These are phyloP conservation scores for Carex pumila DNA, from an alignment of 176 grass and related monocot species.

Conservation along the genomic window DNA sequence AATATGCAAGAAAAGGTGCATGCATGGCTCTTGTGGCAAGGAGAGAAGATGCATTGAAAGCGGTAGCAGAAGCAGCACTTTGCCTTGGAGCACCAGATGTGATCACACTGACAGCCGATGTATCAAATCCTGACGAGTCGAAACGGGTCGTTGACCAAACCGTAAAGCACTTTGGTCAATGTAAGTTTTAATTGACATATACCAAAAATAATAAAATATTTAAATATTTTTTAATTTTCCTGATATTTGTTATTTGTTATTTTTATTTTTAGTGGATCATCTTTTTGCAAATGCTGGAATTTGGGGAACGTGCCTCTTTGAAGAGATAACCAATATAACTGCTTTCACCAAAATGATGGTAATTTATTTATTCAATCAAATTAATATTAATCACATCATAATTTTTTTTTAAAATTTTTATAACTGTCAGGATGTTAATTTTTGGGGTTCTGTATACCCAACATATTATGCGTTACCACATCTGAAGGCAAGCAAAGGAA, in stretches of 20 bases:
- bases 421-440: slow-evolving; percentile 64
- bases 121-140: slow-evolving; percentile 51
- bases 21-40: slow-evolving; percentile 67
- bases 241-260: background rate
- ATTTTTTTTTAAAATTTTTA: background rate
- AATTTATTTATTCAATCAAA: background rate
- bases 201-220: background rate
- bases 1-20: slow-evolving; percentile 67
- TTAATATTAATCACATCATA: background rate
- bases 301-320: slow-evolving; percentile 76
- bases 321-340: slow-evolving; percentile 74
- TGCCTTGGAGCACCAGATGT: slow-evolving; percentile 52
- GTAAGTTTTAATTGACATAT: slow-evolving; percentile 21
- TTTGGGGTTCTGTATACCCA: slow-evolving; percentile 76
- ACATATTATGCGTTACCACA: slow-evolving; percentile 80
- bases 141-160: slow-evolving; percentile 74
- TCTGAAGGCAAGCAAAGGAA: slow-evolving; percentile 58
- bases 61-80: slow-evolving; percentile 47
- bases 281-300: slow-evolving; percentile 84
- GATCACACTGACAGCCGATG: slow-evolving; percentile 49
- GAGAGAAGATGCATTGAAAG: slow-evolving; percentile 49
- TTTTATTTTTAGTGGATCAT: slow-evolving; percentile 63
- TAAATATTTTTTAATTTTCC: too few species aligned
- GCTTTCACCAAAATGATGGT: slow-evolving; percentile 74
- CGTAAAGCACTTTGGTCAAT: slow-evolving; percentile 59